Evolutionary conservation across 164 flowering plant genomes (phyloP).

Genomic region (Berberis thunbergii): DNA sequence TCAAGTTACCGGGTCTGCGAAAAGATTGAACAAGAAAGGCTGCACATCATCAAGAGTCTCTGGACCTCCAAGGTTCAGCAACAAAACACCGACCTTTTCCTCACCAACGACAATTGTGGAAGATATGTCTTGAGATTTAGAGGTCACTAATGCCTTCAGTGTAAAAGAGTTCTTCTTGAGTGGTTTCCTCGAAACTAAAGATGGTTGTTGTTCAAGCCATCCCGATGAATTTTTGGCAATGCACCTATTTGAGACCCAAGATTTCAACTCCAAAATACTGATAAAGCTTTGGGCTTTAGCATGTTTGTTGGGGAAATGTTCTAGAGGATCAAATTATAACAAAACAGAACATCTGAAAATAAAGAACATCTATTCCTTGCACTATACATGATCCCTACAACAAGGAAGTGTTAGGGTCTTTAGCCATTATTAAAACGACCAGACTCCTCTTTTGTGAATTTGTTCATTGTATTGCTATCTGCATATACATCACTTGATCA

Average conservation of each 20-base stretch:
- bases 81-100: conserved; percentile 79
- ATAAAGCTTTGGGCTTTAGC: conserved; percentile 13
- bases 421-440: too few species aligned
- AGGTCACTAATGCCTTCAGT: conserved; percentile 40
- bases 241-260: conserved; percentile 21
- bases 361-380: too few species aligned
- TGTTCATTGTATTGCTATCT: too few species aligned
- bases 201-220: conserved; percentile 28
- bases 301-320: too few species aligned
- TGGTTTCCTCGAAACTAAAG: conserved; percentile 22
- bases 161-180: conserved; percentile 23
- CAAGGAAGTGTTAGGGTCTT: too few species aligned
- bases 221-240: conserved; percentile 23
- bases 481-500: too few species aligned
- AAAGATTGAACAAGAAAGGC: conserved; percentile 93
- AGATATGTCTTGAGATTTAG: conserved; percentile 34
- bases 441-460: too few species aligned
- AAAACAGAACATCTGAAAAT: too few species aligned
- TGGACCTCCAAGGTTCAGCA: conserved; percentile 98
- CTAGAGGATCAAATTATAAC: too few species aligned
- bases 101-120: conserved; percentile 38
- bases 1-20: conserved; percentile 79
- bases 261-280: conserved; percentile 22
- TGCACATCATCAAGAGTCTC: conserved; percentile 98
- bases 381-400: too few species aligned